phyloP scores from a whole-genome alignment of 2,329 filamentous ascomycete genomes.

The Diplodia corticola region DNA sequence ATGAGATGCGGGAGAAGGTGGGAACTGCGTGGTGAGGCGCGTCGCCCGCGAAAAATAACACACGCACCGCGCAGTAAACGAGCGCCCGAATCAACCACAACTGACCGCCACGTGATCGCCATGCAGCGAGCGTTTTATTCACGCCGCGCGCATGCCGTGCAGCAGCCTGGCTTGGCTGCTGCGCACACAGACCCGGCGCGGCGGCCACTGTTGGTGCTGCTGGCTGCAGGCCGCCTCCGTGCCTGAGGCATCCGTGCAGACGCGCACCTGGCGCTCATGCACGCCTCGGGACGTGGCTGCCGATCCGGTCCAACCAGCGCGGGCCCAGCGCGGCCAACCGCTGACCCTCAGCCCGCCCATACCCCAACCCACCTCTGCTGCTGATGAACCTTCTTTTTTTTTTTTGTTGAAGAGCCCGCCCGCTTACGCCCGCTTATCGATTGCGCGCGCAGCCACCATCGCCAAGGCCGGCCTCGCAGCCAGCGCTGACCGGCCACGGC shows the following conservation, averaged over 20 bases:
- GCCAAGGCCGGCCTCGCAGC: slow-evolving; percentile 3
- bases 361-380: not conserved
- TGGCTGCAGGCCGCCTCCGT: not conserved
- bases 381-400: not conserved
- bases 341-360: not conserved
- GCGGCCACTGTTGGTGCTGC: not conserved
- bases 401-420: slow-evolving; percentile 12
- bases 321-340: not conserved
- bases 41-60: slow-evolving; percentile 14
- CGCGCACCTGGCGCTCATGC: slow-evolving; percentile 1
- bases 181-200: slow-evolving; percentile 15
- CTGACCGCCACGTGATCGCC: slow-evolving; percentile 21
- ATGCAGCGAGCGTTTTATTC: slow-evolving; percentile 17
- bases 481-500: not conserved
- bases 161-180: slow-evolving; percentile 8
- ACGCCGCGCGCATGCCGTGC: slow-evolving; percentile 19
- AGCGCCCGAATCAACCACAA: not conserved
- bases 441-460: slow-evolving; percentile 14
- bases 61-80: not conserved
- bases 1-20: slow-evolving; percentile 16
- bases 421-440: slow-evolving; percentile 5
- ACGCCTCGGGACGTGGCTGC: slow-evolving; percentile 17
- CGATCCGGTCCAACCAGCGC: slow-evolving; percentile 9
- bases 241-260: slow-evolving; percentile 18
- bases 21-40: slow-evolving; percentile 2